Evolutionary conservation across 163 green algal genomes (phyloP).

Genomic region (Scenedesmus sp.): DNA sequence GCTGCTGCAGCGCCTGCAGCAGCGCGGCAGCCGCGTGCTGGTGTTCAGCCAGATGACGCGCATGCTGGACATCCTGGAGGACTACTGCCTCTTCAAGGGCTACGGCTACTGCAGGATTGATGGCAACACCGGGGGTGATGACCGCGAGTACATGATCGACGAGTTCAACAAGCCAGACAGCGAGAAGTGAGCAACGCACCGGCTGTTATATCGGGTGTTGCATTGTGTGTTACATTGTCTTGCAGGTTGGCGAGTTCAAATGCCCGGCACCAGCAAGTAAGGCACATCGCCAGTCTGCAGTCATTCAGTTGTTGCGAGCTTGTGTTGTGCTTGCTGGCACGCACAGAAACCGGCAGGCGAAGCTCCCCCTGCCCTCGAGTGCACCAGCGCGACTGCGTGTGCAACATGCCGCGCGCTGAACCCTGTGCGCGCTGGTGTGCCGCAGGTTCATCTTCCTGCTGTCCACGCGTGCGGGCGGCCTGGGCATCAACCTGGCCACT

Average conservation of each 20-base stretch:
- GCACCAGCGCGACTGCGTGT: too few species aligned
- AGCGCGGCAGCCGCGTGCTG: conserved; percentile 86
- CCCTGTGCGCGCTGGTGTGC: neutral
- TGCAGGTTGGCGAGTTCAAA: too few species aligned
- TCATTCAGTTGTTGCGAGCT: neutral
- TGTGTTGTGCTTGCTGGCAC: too few species aligned
- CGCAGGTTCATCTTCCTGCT: conserved; percentile 89
- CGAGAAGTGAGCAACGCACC: conserved; percentile 92
- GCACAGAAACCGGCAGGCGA: too few species aligned
- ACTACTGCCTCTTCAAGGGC: conserved; percentile 95
- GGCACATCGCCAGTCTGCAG: too few species aligned
- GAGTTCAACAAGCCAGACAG: conserved; percentile 85
- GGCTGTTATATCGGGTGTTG: neutral
- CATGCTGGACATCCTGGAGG: conserved; percentile 99
- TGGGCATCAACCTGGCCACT: conserved; percentile 97
- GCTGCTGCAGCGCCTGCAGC: conserved; percentile 93
- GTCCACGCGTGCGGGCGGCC: conserved; percentile 93
- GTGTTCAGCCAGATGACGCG: conserved; percentile 98
- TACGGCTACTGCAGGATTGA: conserved; percentile 97
- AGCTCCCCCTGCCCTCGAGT: too few species aligned
- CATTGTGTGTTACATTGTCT: neutral
- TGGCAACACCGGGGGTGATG: conserved; percentile 97
- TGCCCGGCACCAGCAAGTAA: too few species aligned
- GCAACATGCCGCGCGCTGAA: too few species aligned
- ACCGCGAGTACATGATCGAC: conserved; percentile 93